These are phyloP conservation scores for Dactylellina cionopaga DNA, from an alignment of 2,329 filamentous ascomycete species.

Conservation along the genomic window DNA sequence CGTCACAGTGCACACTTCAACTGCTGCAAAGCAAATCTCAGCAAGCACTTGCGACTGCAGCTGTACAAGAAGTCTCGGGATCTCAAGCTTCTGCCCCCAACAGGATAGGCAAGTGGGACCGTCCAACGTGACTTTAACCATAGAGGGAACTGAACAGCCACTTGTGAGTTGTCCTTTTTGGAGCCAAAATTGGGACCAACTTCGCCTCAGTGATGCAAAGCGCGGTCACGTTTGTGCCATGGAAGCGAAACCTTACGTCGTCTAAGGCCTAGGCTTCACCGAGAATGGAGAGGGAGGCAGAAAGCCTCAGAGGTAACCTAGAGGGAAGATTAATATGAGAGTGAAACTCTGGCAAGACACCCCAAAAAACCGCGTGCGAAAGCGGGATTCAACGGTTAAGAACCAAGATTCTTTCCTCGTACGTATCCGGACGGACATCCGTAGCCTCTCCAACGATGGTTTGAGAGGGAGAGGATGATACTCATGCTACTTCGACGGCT, in stretches of 20 bases:
- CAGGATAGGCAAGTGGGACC: slow-evolving; percentile 48
- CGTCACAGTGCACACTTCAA: not conserved
- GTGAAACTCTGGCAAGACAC: not conserved
- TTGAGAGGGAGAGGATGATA: not conserved
- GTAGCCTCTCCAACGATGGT: not conserved
- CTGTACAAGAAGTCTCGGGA: too few relatives aligned
- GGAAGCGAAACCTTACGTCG: slow-evolving; percentile 36
- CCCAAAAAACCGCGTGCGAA: slow-evolving; percentile 4
- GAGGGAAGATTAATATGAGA: not conserved
- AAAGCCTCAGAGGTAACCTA: not conserved
- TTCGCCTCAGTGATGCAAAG: slow-evolving; percentile 43
- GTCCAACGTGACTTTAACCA: slow-evolving; percentile 51
- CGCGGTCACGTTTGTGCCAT: slow-evolving; percentile 36
- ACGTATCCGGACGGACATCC: slow-evolving; percentile 14
- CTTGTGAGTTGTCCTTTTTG: slow-evolving; percentile 42
- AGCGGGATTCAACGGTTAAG: slow-evolving; percentile 37
- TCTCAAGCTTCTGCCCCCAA: not conserved
- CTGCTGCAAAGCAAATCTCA: not conserved
- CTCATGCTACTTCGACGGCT: not conserved
- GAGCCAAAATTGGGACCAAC: slow-evolving; percentile 40
- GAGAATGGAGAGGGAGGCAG: not conserved
- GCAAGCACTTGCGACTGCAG: not conserved
- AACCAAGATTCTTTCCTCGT: slow-evolving; percentile 37
- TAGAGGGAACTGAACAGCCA: slow-evolving; percentile 41
- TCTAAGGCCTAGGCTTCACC: slow-evolving; percentile 9